phyloP scores from a whole-genome alignment of 2,329 filamentous ascomycete genomes.

The Magnaporthales sp. region DNA sequence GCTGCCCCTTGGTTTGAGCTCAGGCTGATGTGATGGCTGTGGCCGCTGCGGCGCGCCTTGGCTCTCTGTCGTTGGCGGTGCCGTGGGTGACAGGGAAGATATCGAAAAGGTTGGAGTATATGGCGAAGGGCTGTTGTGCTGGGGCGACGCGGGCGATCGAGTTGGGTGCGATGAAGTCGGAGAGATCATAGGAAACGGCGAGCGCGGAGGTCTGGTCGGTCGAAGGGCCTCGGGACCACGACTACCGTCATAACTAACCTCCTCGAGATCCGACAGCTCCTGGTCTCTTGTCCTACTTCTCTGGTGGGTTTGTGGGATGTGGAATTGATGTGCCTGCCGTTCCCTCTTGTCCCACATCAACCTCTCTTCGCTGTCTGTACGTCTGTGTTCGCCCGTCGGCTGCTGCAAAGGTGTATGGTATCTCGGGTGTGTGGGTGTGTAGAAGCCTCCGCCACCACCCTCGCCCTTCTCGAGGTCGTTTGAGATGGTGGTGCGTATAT shows the following conservation, averaged over 20 bases:
- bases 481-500: not conserved
- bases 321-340: not conserved
- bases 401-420: not conserved
- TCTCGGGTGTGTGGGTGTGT: not conserved
- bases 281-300: not conserved
- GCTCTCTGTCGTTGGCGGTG: too few relatives aligned
- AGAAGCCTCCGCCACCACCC: not conserved
- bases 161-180: not conserved
- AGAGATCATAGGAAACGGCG: not conserved
- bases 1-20: not conserved
- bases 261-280: not conserved
- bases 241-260: not conserved
- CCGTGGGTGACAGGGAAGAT: not conserved
- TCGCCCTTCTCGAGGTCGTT: conserved; percentile 1
- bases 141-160: not conserved
- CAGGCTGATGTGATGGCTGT: not conserved
- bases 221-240: not conserved
- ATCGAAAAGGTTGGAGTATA: not conserved
- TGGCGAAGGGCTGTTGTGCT: not conserved
- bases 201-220: not conserved
- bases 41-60: not conserved
- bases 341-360: not conserved
- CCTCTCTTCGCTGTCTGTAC: not conserved
- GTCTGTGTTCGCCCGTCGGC: not conserved
- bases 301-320: not conserved